Evolutionary conservation across 148 eudicot species (phyloP), one percentile per base, ranked within the genome.

Genomic region (Cornus controversa): DNA sequence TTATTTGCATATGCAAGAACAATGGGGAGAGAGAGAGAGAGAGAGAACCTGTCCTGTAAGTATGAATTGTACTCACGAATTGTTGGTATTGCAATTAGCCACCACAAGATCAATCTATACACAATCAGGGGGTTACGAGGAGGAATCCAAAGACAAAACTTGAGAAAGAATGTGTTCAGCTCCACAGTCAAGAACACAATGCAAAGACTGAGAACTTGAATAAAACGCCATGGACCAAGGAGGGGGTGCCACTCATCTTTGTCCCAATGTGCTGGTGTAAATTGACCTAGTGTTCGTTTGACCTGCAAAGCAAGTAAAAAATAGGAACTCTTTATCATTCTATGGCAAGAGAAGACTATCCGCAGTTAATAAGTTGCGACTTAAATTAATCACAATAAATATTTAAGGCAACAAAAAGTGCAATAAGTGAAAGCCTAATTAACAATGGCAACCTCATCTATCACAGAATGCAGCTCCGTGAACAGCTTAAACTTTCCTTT

Each of bases 201-300:
- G 82, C 99, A 96, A 53, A 96, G 92, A 80, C 79, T 87, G 25
- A 93, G 82, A 71, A 96, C 97, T 96, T 96, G 98, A 66, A 93
- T 71, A 81, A 96, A 96, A 72, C 99, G 93, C 89, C 91, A 90
- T 63, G 99, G 99, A 77, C 98, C 98, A 76, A 91, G 96, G 57
- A 96, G 90, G 42, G 97, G 99, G 75, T 88, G 94, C 99, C 99
- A 96, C 84, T 96, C 99, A 76, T 96, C 99, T 87, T 96, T 96
- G 82, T 96, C 99, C 99, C 99, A 96, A 74, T 86, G 90, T 42
- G 99, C 99, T 66, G 99, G 99, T 64, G 99, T 96, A 79, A 96
- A 96, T 77, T 96, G 99, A 58, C 93, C 92, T 65, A 96, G 83
- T 18, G 98, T 95, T 77, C 98, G 90, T 78, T 88, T 93, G 23